Conservation (phyloP, 495 filamentous ascomycete species). For the Xylaria sp. region DNA sequence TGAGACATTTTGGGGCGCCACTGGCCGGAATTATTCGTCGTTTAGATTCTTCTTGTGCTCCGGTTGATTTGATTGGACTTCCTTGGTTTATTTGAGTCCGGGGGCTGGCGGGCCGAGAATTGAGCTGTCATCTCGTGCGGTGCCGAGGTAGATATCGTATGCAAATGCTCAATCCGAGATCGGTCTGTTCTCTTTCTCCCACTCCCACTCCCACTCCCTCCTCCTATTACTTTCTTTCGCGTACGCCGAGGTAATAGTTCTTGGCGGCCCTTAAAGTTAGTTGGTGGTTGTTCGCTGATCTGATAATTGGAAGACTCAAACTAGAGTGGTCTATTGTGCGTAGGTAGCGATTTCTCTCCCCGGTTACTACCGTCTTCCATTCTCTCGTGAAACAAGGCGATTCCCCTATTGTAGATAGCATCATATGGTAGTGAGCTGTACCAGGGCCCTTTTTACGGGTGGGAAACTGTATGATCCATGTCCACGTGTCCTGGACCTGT, state of each 20-base stretch:
- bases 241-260: neutral
- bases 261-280: neutral
- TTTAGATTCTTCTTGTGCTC: neutral
- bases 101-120: neutral
- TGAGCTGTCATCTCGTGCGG: neutral
- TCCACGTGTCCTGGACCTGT: neutral
- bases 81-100: neutral
- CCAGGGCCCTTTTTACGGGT: neutral
- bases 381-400: neutral
- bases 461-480: neutral
- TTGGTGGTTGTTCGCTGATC: too few relatives aligned
- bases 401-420: neutral
- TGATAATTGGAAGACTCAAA: neutral
- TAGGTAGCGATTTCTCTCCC: neutral
- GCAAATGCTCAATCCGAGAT: conserved; percentile 2
- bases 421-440: neutral
- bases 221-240: neutral
- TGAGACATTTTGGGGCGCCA: too few relatives aligned
- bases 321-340: neutral
- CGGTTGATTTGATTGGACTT: neutral
- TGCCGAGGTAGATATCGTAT: neutral
- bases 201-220: neutral
- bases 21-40: neutral
- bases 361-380: neutral
- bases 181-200: neutral